Evolutionary conservation across 1,139 yeast genomes (phyloP).

Genomic region (Geotrichum armillariae): DNA sequence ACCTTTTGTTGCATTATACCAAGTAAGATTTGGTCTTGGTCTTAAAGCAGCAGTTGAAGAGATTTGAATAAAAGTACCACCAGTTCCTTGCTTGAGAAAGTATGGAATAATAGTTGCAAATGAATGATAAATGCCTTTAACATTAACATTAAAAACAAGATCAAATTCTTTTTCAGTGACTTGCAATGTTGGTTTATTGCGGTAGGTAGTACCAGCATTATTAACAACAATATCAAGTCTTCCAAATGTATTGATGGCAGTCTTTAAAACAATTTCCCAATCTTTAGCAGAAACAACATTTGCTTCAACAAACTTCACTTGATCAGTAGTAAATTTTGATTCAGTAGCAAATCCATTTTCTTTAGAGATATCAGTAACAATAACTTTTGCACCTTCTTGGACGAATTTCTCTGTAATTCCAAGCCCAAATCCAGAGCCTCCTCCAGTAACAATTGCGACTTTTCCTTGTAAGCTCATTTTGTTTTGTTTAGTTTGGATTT

Average conservation of each 20-base stretch:
- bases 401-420: constrained; percentile 32
- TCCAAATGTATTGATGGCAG: constrained; percentile 32
- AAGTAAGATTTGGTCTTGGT: constrained; percentile 28
- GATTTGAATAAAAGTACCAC: constrained; percentile 30
- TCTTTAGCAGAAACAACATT: constrained; percentile 29
- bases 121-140: constrained; percentile 31
- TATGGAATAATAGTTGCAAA: constrained; percentile 28
- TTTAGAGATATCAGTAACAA: constrained; percentile 24
- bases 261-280: constrained; percentile 28
- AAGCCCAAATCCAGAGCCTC: constrained; percentile 37
- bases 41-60: constrained; percentile 30
- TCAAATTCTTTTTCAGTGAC: constrained; percentile 32
- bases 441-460: constrained; percentile 36
- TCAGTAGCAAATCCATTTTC: constrained; percentile 22
- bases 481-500: too few species aligned
- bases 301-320: constrained; percentile 24
- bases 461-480: constrained; percentile 27
- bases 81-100: constrained; percentile 26
- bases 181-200: constrained; percentile 27
- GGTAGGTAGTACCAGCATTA: constrained; percentile 37
- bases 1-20: constrained; percentile 33
- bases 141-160: constrained; percentile 32
- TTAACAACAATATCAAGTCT: constrained; percentile 35
- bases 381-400: constrained; percentile 31
- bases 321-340: constrained; percentile 1